These are phyloP conservation scores for Sarocladiaceae sp. DNA, from an alignment of 2,329 filamentous ascomycete species.

Conservation along the genomic window DNA sequence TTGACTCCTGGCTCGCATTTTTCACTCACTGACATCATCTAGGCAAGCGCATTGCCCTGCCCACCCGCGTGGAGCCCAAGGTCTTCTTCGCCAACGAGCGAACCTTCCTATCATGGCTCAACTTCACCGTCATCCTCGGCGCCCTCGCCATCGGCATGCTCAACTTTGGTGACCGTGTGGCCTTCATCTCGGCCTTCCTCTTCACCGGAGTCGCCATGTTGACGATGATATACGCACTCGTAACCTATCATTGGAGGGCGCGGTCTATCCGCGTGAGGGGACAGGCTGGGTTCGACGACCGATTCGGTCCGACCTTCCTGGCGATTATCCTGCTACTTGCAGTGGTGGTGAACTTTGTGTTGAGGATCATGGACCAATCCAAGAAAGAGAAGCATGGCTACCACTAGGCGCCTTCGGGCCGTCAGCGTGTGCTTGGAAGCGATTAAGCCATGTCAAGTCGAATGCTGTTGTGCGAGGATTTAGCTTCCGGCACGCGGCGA, in stretches of 20 bases:
- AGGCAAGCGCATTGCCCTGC: conserved; percentile 98
- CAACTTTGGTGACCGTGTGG: conserved; percentile 93
- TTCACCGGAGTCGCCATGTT: conserved; percentile 94
- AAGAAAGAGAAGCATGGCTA: conserved; percentile 29
- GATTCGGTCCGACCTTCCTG: conserved; percentile 86
- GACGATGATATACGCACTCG: conserved; percentile 89
- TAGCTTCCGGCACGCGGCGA: too few species aligned
- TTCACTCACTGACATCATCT: conserved; percentile 10
- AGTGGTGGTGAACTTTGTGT: conserved; percentile 92
- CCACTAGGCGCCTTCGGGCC: conserved; percentile 4
- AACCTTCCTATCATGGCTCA: conserved; percentile 98
- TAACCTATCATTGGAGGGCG: conserved; percentile 96
- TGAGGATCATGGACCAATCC: conserved; percentile 54
- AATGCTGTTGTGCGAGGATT: too few species aligned
- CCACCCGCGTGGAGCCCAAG: conserved; percentile 96
- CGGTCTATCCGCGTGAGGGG: conserved; percentile 86
- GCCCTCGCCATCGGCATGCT: conserved; percentile 94
- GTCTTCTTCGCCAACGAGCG: conserved; percentile 99
- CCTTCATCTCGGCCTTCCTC: conserved; percentile 86
- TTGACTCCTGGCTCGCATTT: neutral
- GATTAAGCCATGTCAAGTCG: too few species aligned
- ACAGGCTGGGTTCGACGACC: conserved; percentile 93
- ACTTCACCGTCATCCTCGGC: conserved; percentile 97
- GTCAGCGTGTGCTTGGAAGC: too few species aligned
- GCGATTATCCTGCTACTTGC: conserved; percentile 80